A percentile compares a stretch with the other conserved stretches of the same genome.
These are phyloP conservation scores for Lathyrus oleraceus DNA, from an alignment of 306 rosid species.

Conservation along the genomic window DNA sequence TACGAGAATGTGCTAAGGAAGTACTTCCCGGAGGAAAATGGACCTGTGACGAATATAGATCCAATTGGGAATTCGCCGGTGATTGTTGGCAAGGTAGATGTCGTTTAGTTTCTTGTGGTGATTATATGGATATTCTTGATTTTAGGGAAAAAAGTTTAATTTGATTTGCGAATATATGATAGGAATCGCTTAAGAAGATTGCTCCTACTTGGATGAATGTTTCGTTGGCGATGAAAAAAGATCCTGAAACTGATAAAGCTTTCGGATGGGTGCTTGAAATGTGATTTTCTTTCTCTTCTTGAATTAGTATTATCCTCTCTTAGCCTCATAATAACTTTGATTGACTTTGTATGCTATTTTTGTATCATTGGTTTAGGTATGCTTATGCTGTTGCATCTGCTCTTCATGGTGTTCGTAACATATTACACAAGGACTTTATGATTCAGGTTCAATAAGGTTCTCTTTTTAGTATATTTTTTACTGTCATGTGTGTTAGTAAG, in stretches of 20 bases:
- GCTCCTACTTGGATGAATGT: conserved; percentile 99
- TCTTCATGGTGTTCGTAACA: conserved; percentile 76
- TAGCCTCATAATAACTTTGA: conserved; percentile 12
- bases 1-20: conserved; percentile 74
- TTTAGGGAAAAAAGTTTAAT: background rate
- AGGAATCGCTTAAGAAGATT: conserved; percentile 93
- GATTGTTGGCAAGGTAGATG: conserved; percentile 82
- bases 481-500: conserved; percentile 12
- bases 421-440: conserved; percentile 92
- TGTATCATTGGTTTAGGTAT: conserved; percentile 61
- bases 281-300: conserved; percentile 44
- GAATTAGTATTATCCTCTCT: conserved; percentile 27
- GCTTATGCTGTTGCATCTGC: conserved; percentile 97
- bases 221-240: conserved; percentile 97
- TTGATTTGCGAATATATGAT: conserved; percentile 35
- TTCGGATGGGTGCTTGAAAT: conserved; percentile 99
- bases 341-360: conserved; percentile 13
- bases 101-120: conserved; percentile 12
- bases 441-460: conserved; percentile 71
- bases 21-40: conserved; percentile 74
- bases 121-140: conserved; percentile 12
- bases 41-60: conserved; percentile 80
- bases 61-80: conserved; percentile 99
- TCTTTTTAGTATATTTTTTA: conserved; percentile 3
- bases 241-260: conserved; percentile 96